Evolutionary conservation across 352 stramenopile genomes (phyloP).

Genomic region (Phytophthora palmivora): DNA sequence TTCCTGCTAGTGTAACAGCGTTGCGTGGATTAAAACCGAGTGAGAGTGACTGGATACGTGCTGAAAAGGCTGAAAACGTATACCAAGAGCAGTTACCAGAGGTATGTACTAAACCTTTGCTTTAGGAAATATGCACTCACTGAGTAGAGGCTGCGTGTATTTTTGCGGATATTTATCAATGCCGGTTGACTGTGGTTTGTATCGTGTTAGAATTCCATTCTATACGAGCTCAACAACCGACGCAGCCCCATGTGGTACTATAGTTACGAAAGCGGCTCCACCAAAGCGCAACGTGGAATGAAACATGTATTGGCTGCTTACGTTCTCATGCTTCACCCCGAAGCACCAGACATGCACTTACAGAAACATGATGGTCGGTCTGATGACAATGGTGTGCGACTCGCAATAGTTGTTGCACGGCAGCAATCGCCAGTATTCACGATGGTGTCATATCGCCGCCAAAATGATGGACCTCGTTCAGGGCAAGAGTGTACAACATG

Average conservation of each 20-base stretch:
- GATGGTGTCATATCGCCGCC: conserved; percentile 42
- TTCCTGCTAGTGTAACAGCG: conserved; percentile 3
- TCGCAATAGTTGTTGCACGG: conserved; percentile 28
- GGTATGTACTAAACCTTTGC: conserved; percentile 7
- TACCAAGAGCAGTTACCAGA: conserved; percentile 30
- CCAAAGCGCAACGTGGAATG: conserved; percentile 46
- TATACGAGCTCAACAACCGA: conserved; percentile 50
- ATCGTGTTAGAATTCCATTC: conserved; percentile 28
- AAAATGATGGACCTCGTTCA: not conserved
- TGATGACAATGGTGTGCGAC: not conserved
- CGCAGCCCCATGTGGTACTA: conserved; percentile 48
- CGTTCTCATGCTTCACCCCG: conserved; percentile 23
- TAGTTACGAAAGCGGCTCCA: conserved; percentile 48
- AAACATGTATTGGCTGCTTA: conserved; percentile 43
- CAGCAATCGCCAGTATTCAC: conserved; percentile 36
- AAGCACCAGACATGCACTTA: not conserved
- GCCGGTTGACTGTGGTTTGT: not conserved
- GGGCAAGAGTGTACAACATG: not conserved
- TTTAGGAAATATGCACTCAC: too few relatives aligned
- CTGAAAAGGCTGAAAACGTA: conserved; percentile 31
- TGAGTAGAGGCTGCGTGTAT: too few relatives aligned
- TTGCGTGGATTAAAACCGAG: not conserved
- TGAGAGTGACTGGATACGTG: conserved; percentile 38
- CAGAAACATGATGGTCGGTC: not conserved
- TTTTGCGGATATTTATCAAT: not conserved